phyloP scores from a whole-genome alignment of 2,329 filamentous ascomycete species.

The Stagonosporopsis tanaceti region DNA sequence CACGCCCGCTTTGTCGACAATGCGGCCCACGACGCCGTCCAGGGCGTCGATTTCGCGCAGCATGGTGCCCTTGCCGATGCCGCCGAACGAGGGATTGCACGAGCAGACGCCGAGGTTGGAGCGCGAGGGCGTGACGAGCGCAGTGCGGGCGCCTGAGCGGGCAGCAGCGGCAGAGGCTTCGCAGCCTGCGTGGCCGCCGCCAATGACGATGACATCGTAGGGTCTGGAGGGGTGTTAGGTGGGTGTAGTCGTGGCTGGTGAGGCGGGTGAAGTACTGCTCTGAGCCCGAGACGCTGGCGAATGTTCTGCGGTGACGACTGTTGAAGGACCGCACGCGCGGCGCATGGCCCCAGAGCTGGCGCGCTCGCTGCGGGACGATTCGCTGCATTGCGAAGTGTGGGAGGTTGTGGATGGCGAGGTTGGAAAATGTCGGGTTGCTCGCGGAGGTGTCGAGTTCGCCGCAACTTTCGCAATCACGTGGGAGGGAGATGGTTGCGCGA shows the following conservation, averaged over 20 bases:
- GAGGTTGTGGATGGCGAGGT: constrained; percentile 9
- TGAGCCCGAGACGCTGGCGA: constrained; percentile 56
- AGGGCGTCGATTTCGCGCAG: constrained; percentile 93
- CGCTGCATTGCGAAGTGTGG: constrained; percentile 32
- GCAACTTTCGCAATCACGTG: constrained; percentile 33
- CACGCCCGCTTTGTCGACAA: constrained; percentile 93
- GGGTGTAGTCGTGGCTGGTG: background rate
- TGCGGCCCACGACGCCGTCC: constrained; percentile 85
- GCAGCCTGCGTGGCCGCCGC: constrained; percentile 92
- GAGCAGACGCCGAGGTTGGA: constrained; percentile 94
- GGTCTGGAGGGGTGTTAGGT: constrained; percentile 57
- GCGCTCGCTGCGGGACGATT: constrained; percentile 40
- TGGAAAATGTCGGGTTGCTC: constrained; percentile 27
- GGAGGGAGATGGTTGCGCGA: constrained; percentile 1
- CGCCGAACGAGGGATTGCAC: constrained; percentile 95
- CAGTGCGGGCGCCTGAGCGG: constrained; percentile 85
- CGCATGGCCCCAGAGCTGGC: constrained; percentile 58
- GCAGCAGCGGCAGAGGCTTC: constrained; percentile 94
- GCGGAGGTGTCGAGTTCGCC: constrained; percentile 32
- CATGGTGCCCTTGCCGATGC: constrained; percentile 98
- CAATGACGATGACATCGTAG: constrained; percentile 94
- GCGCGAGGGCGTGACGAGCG: constrained; percentile 84
- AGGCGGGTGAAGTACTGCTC: constrained; percentile 29
- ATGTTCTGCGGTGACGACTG: constrained; percentile 45
- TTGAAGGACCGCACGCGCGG: constrained; percentile 55